Conservation (phyloP, 2,329 filamentous ascomycete genomes). For the Leptographium procerum region DNA sequence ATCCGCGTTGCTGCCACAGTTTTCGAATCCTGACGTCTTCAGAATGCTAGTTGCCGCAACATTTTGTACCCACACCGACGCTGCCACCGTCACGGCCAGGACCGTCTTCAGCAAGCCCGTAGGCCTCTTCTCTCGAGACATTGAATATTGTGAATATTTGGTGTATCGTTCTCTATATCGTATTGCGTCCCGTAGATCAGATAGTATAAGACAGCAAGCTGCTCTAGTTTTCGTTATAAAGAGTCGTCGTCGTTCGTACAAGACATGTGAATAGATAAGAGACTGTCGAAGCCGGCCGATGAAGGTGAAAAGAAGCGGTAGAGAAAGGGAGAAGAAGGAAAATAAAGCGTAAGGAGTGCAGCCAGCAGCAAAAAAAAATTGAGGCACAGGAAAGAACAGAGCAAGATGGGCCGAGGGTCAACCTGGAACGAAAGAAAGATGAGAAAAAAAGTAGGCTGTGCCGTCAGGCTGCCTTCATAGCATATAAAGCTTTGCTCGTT, state of each 20-base stretch:
- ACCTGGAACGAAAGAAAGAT: slow-evolving; percentile 41
- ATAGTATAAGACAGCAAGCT: not conserved
- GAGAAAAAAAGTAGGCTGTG: not conserved
- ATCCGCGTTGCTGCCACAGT: slow-evolving; percentile 47
- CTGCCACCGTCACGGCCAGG: slow-evolving; percentile 9
- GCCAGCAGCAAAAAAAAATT: slow-evolving; percentile 1
- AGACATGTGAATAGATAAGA: not conserved
- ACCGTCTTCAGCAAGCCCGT: slow-evolving; percentile 9
- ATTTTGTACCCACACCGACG: slow-evolving; percentile 24
- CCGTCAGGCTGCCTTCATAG: not conserved
- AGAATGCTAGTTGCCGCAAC: slow-evolving; percentile 61
- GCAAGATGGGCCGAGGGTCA: slow-evolving; percentile 43
- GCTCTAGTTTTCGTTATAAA: not conserved
- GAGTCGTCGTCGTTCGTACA: not conserved
- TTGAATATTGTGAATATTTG: too few species aligned
- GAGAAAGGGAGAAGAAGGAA: not conserved
- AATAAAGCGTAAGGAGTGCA: not conserved
- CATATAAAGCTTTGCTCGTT: not conserved
- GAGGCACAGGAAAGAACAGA: slow-evolving; percentile 13
- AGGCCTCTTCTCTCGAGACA: slow-evolving; percentile 7
- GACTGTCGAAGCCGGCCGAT: not conserved
- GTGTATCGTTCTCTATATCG: not conserved
- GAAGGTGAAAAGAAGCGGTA: not conserved
- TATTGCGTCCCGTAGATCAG: not conserved
- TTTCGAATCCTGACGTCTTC: slow-evolving; percentile 67